phyloP scores from a whole-genome alignment of 2,329 filamentous ascomycete genomes.

The Aspergillus pseudonomiae region DNA sequence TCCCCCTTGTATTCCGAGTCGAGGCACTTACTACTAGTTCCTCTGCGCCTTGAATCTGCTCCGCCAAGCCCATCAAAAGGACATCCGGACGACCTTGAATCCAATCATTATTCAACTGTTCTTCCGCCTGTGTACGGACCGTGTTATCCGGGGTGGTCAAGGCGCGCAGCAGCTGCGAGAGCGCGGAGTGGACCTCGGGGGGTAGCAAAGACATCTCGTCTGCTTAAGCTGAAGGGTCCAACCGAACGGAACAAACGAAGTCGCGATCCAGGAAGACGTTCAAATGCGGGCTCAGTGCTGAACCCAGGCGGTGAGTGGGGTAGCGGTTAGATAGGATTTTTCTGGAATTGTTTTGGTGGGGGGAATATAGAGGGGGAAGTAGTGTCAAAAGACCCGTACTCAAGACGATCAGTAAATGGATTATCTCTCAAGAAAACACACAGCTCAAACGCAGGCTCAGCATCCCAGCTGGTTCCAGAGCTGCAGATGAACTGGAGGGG shows the following conservation, averaged over 20 bases:
- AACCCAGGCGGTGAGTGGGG: slow-evolving; percentile 20
- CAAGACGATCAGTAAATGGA: slow-evolving; percentile 5
- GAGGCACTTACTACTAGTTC: slow-evolving; percentile 66
- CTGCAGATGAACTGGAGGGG: slow-evolving; percentile 17
- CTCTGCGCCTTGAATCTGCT: slow-evolving; percentile 81
- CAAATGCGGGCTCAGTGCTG: slow-evolving; percentile 18
- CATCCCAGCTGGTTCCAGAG: slow-evolving; percentile 27
- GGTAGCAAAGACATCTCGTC: slow-evolving; percentile 80
- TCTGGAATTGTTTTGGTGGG: slow-evolving; percentile 27
- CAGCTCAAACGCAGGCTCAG: slow-evolving; percentile 27
- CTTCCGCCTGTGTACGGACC: slow-evolving; percentile 82
- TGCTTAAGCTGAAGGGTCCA: slow-evolving; percentile 22
- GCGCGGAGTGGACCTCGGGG: slow-evolving; percentile 79
- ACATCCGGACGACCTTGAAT: slow-evolving; percentile 78
- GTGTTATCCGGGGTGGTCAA: slow-evolving; percentile 89
- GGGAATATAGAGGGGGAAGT: slow-evolving; percentile 11
- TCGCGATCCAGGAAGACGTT: slow-evolving; percentile 14
- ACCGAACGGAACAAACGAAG: slow-evolving; percentile 22
- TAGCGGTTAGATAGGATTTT: slow-evolving; percentile 20
- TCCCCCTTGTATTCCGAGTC: background rate
- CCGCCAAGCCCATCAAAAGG: slow-evolving; percentile 88
- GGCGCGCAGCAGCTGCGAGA: slow-evolving; percentile 82
- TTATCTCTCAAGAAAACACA: slow-evolving; percentile 14
- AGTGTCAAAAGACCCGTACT: background rate
- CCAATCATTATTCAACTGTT: slow-evolving; percentile 90